Percentiles rank a stretch among this genome's conserved stretches.
These are phyloP conservation scores for Hypoxylon lenormandii DNA, from an alignment of 495 filamentous ascomycete genomes.

Conservation along the genomic window DNA sequence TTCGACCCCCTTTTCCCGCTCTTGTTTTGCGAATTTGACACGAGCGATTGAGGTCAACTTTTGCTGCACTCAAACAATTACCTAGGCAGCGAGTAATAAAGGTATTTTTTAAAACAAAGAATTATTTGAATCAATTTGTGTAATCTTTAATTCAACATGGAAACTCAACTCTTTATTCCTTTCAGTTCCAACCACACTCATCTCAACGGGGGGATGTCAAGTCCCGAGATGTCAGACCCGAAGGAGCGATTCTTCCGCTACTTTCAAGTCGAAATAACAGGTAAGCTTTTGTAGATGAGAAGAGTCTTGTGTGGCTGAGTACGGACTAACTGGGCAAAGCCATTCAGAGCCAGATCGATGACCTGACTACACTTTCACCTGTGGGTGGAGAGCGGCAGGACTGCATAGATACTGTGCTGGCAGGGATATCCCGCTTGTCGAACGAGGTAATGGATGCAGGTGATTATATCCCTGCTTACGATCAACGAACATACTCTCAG, in stretches of 20 bases:
- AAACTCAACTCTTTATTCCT: slow-evolving; percentile 49
- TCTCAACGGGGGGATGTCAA: slow-evolving; percentile 11
- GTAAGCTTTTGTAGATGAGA: slow-evolving; percentile 58
- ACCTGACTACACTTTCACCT: slow-evolving; percentile 51
- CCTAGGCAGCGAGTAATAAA: slow-evolving; percentile 31
- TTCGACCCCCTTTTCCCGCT: background rate
- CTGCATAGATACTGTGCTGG: slow-evolving; percentile 59
- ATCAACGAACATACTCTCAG: slow-evolving; percentile 59
- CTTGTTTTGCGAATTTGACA: background rate
- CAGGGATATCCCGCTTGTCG: slow-evolving; percentile 58
- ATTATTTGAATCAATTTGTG: background rate
- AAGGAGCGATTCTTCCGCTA: slow-evolving; percentile 83
- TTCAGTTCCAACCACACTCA: slow-evolving; percentile 29
- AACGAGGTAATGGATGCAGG: slow-evolving; percentile 60
- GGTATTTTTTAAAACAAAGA: slow-evolving; percentile 18
- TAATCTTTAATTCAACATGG: slow-evolving; percentile 20
- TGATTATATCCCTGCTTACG: slow-evolving; percentile 60
- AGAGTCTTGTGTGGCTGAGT: background rate
- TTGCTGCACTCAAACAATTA: slow-evolving; percentile 10
- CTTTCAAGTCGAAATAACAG: slow-evolving; percentile 77
- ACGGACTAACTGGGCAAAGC: slow-evolving; percentile 40
- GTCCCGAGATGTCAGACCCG: slow-evolving; percentile 54
- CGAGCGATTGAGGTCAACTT: background rate
- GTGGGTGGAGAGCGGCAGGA: slow-evolving; percentile 60
- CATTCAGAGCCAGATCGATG: slow-evolving; percentile 58